Percentiles rank a stretch among this genome's conserved stretches.
Conservation (phyloP, 2,329 filamentous ascomycete genomes). For the Magnaporthiopsis rhizophila region DNA sequence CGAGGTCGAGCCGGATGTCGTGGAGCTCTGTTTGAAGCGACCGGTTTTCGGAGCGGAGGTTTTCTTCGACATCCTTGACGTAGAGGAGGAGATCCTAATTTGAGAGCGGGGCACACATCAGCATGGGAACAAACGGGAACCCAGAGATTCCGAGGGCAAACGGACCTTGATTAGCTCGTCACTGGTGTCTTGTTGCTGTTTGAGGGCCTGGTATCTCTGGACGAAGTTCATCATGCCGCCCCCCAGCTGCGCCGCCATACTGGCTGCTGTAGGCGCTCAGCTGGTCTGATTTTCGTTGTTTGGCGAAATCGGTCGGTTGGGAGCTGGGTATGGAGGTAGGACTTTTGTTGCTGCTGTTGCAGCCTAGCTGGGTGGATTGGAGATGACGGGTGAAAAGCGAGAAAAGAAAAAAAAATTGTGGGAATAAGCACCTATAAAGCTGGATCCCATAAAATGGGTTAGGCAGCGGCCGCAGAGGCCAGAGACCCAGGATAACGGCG, state of each 20-base stretch:
- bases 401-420: too few species aligned
- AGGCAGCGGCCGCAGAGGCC: too few species aligned
- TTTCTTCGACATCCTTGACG: constrained; percentile 34
- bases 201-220: constrained; percentile 36
- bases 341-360: too few species aligned
- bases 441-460: too few species aligned
- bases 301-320: too few species aligned
- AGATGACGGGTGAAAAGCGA: too few species aligned
- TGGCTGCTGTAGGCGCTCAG: background rate
- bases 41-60: constrained; percentile 35
- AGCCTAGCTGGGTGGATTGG: too few species aligned
- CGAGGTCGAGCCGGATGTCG: constrained; percentile 40
- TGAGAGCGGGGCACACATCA: background rate
- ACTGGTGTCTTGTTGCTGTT: constrained; percentile 30
- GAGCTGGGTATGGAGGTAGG: too few species aligned
- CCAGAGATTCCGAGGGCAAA: background rate
- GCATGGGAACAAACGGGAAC: background rate
- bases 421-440: too few species aligned
- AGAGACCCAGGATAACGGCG: too few species aligned
- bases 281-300: too few species aligned
- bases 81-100: constrained; percentile 39
- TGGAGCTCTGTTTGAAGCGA: constrained; percentile 32
- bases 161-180: constrained; percentile 39
- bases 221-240: constrained; percentile 34
- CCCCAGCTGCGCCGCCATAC: background rate